Evolutionary conservation across 139 green algal genomes (phyloP), one percentile per base, ranked within the genome.

Genomic region (Chlamydomonas applanata): DNA sequence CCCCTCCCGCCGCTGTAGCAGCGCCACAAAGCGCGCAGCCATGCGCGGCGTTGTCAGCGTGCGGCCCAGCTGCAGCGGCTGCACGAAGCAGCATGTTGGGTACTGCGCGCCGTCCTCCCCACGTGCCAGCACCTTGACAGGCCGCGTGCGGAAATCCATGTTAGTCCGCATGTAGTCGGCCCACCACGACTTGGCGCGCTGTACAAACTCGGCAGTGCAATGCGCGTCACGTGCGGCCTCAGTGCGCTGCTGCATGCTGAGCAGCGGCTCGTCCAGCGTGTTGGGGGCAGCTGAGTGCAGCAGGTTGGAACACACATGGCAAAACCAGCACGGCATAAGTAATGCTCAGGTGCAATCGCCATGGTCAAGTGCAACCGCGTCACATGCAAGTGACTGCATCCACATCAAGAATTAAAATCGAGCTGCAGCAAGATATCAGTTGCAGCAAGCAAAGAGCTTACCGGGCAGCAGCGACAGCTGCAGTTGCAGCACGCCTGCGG

Each of bases 21-120:
- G 71, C 44, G 67, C 65, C 7, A 87, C 77, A 44, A 78, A 80
- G 65, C 79, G 78, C n/a, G 82, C 77, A 4, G 71, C 77, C 53
- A 84, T 56, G 3, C 67, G 71, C 2, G 82, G 70, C 36, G 62
- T 83, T 33, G 62, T 40, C 40, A 87, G 62, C 19, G 34, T 1
- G 0, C 77, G 74, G 27, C 82, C 82, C 70, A 83, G 71, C 70
- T 83, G 78, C 69, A 87, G 82, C 36, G 82, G 82, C 40, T 60
- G 54, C 49, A 87, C 69, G 49, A 82, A 87, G 36, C 32, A 73
- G 73, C 69, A 79, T 17, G 65, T 60, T 1, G 77, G 78, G 69
- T 79, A 71, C 77, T 84, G 78, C 35, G 70, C 64, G 24, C 82
- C 82, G 52, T 87, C 82, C 74, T 87, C 82, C 9, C 66, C 71